These are phyloP conservation scores for Pseudogymnoascus sp. DNA, from an alignment of 2,329 filamentous ascomycete genomes.

Conservation along the genomic window DNA sequence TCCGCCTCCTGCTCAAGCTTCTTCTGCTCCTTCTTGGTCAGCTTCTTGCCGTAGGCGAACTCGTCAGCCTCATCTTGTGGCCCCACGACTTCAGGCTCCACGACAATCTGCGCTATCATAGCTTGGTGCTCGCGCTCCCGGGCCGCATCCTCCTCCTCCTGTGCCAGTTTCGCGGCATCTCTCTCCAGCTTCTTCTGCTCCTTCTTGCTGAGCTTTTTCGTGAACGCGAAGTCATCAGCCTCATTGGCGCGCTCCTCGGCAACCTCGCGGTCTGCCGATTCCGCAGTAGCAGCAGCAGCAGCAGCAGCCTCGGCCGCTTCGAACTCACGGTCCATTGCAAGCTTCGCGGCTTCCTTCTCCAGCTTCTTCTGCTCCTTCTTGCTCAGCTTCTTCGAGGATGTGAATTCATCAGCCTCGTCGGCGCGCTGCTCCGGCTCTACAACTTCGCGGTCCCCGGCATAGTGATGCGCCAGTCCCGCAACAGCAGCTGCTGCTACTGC, in stretches of 20 bases:
- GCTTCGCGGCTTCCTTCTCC: constrained; percentile 32
- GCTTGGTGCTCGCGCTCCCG: constrained; percentile 13
- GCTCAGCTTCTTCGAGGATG: constrained; percentile 23
- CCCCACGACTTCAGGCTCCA: constrained; percentile 19
- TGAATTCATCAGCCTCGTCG: constrained; percentile 15
- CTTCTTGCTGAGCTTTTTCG: constrained; percentile 17
- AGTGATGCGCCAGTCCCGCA: not conserved
- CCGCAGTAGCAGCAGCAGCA: not conserved
- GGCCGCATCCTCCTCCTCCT: constrained; percentile 6
- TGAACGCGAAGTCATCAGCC: constrained; percentile 9
- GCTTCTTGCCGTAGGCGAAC: constrained; percentile 17
- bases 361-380: constrained; percentile 36
- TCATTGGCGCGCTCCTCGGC: constrained; percentile 12
- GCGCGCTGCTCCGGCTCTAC: not conserved
- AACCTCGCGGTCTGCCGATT: not conserved
- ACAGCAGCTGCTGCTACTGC: not conserved
- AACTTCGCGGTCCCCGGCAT: constrained; percentile 1
- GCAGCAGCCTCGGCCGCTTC: constrained; percentile 3
- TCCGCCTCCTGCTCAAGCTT: constrained; percentile 16
- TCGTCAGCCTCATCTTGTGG: constrained; percentile 12
- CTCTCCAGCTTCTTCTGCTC: constrained; percentile 16
- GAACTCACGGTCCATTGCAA: constrained; percentile 18
- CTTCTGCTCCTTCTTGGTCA: constrained; percentile 11
- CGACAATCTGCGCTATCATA: constrained; percentile 14
- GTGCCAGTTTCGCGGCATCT: constrained; percentile 6